Evolutionary conservation across 257 asterid genomes (phyloP), one percentile per base, ranked within the genome.

Genomic region (Orobanche coerulescens): DNA sequence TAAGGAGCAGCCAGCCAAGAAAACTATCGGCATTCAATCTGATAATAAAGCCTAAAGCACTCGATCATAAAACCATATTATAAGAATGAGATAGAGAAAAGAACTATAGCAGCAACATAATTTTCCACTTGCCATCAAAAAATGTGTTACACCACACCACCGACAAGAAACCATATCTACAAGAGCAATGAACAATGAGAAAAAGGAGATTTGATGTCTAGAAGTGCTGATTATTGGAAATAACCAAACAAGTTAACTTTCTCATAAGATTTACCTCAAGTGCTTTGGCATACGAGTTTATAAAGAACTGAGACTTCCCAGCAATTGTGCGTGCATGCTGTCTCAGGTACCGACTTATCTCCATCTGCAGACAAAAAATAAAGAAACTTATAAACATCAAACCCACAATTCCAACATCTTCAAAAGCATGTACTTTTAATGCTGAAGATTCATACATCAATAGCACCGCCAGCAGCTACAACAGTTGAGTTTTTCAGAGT

Each of bases 381-480:
- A n/a, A n/a, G n/a, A n/a, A n/a, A 1, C 23, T 18, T 20, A 43
- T 18, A 18, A 47, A 19, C 28, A 47, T 47, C 13, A 18, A 47
- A 47, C 2, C 26, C 30, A 12, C 43, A 60, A 34, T 9, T 49
- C 18, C 40, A 53, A 52, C 40, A 50, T 51, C 43, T 55, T 49
- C 63, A 54, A 16, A 31, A n/a, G 30, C 52, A 56, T 23, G 44
- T 18, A 49, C 12, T 19, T 18, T 34, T 20, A 12, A 65, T 26
- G 25, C 72, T 48, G 61, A 48, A 28, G 59, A 40, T 12, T 16
- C 86, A 75, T 84, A 89, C 97, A 73, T 89, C 97, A 43, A 89
- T 89, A 37, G 97, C 97, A 69, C 95, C 97, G 12, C 95, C 95
- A 69, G 95, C 97, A 75, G 95, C 84, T 72, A 89, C 97, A 20